Evolutionary conservation across 2,329 filamentous ascomycete species (phyloP).

Genomic region (Trichoderma guizhouense): DNA sequence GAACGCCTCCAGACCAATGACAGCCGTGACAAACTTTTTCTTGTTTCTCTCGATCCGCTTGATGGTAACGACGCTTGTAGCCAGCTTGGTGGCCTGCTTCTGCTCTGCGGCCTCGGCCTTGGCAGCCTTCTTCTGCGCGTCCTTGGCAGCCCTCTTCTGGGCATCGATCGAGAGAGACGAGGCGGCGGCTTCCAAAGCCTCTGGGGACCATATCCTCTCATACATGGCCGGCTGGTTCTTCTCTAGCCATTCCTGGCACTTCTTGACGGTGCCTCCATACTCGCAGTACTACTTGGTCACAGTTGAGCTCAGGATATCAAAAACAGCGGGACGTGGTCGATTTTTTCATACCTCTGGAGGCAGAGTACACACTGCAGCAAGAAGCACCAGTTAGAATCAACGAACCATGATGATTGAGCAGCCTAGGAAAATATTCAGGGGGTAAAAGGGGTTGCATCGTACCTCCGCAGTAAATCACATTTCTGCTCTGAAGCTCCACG

Average conservation of each 20-base stretch:
- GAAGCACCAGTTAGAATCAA: background rate
- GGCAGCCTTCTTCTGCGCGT: conserved; percentile 93
- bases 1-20: conserved; percentile 87
- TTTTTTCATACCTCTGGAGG: conserved; percentile 56
- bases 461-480: conserved; percentile 58
- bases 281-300: conserved; percentile 79
- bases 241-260: conserved; percentile 94
- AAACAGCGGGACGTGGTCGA: background rate
- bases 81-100: conserved; percentile 78
- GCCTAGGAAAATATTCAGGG: background rate
- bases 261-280: conserved; percentile 93
- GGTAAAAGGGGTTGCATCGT: conserved; percentile 31
- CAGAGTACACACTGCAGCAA: conserved; percentile 55
- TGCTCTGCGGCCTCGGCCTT: conserved; percentile 87
- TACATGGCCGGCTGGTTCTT: conserved; percentile 72
- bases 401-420: background rate
- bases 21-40: conserved; percentile 90
- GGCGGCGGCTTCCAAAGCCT: conserved; percentile 79
- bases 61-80: conserved; percentile 79
- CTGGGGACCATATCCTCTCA: conserved; percentile 79
- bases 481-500: conserved; percentile 48
- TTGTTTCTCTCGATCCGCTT: conserved; percentile 98
- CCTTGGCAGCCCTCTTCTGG: conserved; percentile 91
- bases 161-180: conserved; percentile 84
- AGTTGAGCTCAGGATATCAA: conserved; percentile 22